Conservation (phyloP, 164 flowering plant genomes). For the Piper longum region DNA sequence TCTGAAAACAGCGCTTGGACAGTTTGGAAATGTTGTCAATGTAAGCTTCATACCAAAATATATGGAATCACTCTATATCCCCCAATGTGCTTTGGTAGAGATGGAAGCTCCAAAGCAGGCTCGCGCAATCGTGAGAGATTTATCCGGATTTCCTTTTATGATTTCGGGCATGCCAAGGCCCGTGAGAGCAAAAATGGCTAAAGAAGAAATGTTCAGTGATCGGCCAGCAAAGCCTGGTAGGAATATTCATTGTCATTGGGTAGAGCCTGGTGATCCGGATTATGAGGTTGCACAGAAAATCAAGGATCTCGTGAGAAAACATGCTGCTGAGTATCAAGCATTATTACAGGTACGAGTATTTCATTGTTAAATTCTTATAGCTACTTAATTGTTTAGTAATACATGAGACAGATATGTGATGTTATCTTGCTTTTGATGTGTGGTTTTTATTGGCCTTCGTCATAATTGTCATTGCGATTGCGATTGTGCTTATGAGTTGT, state of each 20-base stretch:
- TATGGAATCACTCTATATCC: slow-evolving; percentile 14
- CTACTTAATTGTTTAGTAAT: background rate
- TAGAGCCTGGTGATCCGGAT: slow-evolving; percentile 50
- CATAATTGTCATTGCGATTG: background rate
- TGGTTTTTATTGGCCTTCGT: background rate
- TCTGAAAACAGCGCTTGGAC: slow-evolving; percentile 45
- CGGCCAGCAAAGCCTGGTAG: slow-evolving; percentile 54
- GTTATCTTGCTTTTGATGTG: background rate
- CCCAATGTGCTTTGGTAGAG: slow-evolving; percentile 59
- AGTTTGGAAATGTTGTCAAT: slow-evolving; percentile 54
- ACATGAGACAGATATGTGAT: background rate
- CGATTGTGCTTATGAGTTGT: background rate
- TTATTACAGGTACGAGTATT: slow-evolving; percentile 33
- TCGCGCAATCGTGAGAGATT: slow-evolving; percentile 9
- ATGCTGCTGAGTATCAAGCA: slow-evolving; percentile 34
- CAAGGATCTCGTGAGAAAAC: slow-evolving; percentile 28
- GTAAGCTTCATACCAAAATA: slow-evolving; percentile 54
- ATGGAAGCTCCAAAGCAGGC: slow-evolving; percentile 42
- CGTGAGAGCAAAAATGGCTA: slow-evolving; percentile 48
- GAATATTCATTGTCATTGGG: slow-evolving; percentile 32
- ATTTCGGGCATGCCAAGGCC: slow-evolving; percentile 84
- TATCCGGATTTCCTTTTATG: slow-evolving; percentile 46
- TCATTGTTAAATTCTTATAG: background rate
- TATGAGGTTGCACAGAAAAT: slow-evolving; percentile 39
- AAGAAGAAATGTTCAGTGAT: slow-evolving; percentile 46